Percentiles rank a stretch among this genome's conserved stretches.
These are phyloP conservation scores for Pythium coloratum DNA, from an alignment of 352 stramenopile species.

Conservation along the genomic window DNA sequence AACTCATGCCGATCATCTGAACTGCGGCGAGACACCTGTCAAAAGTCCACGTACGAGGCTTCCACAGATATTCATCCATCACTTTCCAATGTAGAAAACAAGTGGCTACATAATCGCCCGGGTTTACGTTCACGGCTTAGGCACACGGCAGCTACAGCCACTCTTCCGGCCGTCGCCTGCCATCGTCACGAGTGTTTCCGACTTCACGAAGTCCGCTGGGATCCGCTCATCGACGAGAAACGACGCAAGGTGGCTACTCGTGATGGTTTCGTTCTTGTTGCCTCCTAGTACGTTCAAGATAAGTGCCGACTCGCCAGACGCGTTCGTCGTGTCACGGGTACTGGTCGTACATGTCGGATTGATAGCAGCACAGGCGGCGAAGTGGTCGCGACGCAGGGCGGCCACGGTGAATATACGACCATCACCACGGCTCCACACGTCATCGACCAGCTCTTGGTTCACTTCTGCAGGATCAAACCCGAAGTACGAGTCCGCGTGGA, in stretches of 20 bases:
- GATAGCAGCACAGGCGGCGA: slow-evolving; percentile 10
- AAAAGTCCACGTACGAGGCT: too few species aligned
- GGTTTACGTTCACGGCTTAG: too few species aligned
- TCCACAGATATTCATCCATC: too few species aligned
- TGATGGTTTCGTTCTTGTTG: not conserved
- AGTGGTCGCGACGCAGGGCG: slow-evolving; percentile 5
- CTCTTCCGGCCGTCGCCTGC: not conserved
- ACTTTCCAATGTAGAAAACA: too few species aligned
- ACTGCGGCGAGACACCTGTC: too few species aligned
- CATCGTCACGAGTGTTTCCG: not conserved
- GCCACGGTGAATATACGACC: not conserved
- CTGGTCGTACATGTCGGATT: slow-evolving; percentile 3
- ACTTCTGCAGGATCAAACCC: slow-evolving; percentile 32
- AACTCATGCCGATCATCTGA: too few species aligned
- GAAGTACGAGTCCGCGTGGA: slow-evolving; percentile 37
- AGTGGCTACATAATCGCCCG: too few species aligned
- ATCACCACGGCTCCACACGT: slow-evolving; percentile 27
- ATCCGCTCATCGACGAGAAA: not conserved
- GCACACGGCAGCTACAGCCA: not conserved
- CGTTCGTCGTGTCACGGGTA: not conserved
- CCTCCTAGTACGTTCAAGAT: not conserved
- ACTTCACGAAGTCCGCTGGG: not conserved
- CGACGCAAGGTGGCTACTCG: not conserved
- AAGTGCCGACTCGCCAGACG: not conserved
- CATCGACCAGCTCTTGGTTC: slow-evolving; percentile 29